A percentile compares a stretch with the other conserved stretches of the same genome.
phyloP scores from a whole-genome alignment of 2,329 filamentous ascomycete genomes.

The Gremmenia infestans region DNA sequence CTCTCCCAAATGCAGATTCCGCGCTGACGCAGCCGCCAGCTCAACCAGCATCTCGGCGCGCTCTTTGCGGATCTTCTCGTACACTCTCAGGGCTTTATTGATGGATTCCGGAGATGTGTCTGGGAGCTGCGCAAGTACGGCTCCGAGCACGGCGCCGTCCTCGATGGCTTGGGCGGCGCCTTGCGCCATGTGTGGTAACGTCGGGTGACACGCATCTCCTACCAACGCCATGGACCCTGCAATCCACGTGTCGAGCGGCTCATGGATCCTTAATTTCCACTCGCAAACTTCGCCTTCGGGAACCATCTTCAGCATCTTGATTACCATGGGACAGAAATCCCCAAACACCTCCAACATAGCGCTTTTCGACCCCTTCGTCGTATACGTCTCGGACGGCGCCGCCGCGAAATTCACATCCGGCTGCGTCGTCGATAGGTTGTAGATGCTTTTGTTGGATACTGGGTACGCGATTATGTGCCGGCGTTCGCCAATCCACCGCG shows the following conservation, averaged over 20 bases:
- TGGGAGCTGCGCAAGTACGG: constrained; percentile 42
- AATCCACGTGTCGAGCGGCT: constrained; percentile 52
- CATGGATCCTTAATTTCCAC: constrained; percentile 58
- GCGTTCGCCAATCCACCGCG: constrained; percentile 70
- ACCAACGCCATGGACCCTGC: constrained; percentile 52
- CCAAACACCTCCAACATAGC: constrained; percentile 56
- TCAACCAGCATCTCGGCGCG: constrained; percentile 49
- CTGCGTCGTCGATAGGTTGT: constrained; percentile 60
- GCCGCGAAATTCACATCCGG: constrained; percentile 56
- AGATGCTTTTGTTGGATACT: constrained; percentile 60
- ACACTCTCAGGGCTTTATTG: constrained; percentile 47
- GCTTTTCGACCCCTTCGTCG: constrained; percentile 55
- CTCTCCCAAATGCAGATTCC: constrained; percentile 53
- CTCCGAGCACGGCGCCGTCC: constrained; percentile 57
- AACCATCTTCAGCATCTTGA: constrained; percentile 54
- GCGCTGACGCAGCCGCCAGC: constrained; percentile 44
- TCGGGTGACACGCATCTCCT: constrained; percentile 64
- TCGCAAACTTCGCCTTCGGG: constrained; percentile 59
- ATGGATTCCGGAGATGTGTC: constrained; percentile 36
- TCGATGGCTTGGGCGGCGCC: constrained; percentile 66
- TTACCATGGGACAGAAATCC: constrained; percentile 56
- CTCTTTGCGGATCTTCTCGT: constrained; percentile 52
- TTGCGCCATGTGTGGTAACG: constrained; percentile 61
- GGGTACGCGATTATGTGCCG: constrained; percentile 77
- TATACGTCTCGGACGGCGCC: constrained; percentile 56